Evolutionary conservation across 306 rosid genomes (phyloP), one percentile per base, ranked within the genome.

Genomic region (Prunus mume): DNA sequence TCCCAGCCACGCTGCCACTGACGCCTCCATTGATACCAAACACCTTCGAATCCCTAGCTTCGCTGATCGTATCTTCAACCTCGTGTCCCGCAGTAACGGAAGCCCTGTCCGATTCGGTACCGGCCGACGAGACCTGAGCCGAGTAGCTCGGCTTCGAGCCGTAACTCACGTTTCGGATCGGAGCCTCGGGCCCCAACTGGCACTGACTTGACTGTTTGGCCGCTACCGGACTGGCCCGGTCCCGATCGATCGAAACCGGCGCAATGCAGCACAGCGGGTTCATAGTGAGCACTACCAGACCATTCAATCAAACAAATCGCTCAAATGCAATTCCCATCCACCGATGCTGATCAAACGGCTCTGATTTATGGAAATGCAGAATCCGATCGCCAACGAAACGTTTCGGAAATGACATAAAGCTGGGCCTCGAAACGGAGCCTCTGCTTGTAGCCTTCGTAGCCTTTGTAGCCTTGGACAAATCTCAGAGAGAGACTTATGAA

Each of bases 191-290:
- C 73, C 87, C 92, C 75, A 84, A 22, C 80, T 84, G 94, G 76
- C 88, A 85, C 78, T 91, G 96, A 25, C 64, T 6, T 0, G 85
- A 83, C 18, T 89, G 81, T 73, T 84, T 89, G 4, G 80, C 74
- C 13, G 58, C 90, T 2, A 83, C 88, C 9, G 89, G 83, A 78
- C 81, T 85, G 1, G 83, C 58, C 69, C 90, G 80, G 85, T 95
- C 97, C 72, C 98, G 90, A 82, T 95, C 97, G 89, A 95, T 89
- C 68, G 99, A 95, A 69, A 95, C 99, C 73, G 99, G 99, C 47
- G 99, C 99, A 95, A 95, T 95, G 99, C 99, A 95, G 96, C 99
- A 95, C 24, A 95, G 87, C 10, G 99, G 99, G 84, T 95, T 95
- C 99, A 93, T 93, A 60, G 50, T 14, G 34, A 50, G 69, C 68